Evolutionary conservation across 2,329 filamentous ascomycete species (phyloP).

Genomic region (Fusarium aywerte): DNA sequence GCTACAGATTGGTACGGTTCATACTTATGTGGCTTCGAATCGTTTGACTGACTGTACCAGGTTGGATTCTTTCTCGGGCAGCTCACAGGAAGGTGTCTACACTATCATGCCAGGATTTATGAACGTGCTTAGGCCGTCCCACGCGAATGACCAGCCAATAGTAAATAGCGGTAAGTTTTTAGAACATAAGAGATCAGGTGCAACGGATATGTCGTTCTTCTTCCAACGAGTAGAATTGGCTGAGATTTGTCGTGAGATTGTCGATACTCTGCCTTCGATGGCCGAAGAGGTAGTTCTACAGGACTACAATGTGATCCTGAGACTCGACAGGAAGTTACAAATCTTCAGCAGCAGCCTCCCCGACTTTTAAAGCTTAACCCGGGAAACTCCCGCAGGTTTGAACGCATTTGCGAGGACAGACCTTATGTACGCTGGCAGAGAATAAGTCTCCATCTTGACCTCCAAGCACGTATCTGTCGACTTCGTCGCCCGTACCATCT

Average conservation of each 20-base stretch:
- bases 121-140: background rate
- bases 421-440: conserved; percentile 2
- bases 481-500: conserved; percentile 14
- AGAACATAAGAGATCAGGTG: background rate
- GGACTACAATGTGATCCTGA: background rate
- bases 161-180: background rate
- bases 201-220: conserved; percentile 10
- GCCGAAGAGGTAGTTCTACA: background rate
- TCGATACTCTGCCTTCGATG: background rate
- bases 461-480: conserved; percentile 4
- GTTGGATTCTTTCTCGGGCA: conserved; percentile 1
- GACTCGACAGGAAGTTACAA: conserved; percentile 1
- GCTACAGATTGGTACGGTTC: conserved; percentile 1
- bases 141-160: background rate
- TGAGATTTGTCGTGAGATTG: conserved; percentile 5
- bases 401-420: background rate
- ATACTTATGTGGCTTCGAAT: accelerated
- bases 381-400: background rate
- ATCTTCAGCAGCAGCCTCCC: background rate
- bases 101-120: conserved; percentile 2
- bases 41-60: background rate
- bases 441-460: background rate
- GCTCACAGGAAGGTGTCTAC: conserved; percentile 1
- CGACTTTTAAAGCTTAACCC: background rate
- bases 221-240: background rate